These are phyloP conservation scores for Bacterosira constricta DNA, from an alignment of 108 stramenopile genomes.

Conservation along the genomic window DNA sequence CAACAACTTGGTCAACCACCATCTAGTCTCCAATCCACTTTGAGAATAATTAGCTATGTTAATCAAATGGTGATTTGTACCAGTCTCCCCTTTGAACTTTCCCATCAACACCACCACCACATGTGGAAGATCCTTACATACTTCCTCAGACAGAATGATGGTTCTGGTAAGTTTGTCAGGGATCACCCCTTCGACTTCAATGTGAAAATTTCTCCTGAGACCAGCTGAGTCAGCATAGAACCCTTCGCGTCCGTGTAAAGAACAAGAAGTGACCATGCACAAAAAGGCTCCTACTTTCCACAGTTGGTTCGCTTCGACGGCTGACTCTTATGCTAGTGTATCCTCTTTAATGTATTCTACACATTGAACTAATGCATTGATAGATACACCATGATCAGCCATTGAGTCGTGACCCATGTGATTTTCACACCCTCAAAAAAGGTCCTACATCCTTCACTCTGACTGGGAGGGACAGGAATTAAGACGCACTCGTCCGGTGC, in stretches of 20 bases:
- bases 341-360: no score
- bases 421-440: no score
- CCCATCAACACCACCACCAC: slow-evolving; percentile 22
- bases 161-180: background rate
- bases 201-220: background rate
- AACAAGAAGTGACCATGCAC: background rate
- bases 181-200: background rate
- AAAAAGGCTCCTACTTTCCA: slow-evolving; percentile 16
- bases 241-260: background rate
- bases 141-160: background rate
- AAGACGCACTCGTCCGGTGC: no score
- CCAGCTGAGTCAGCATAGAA: slow-evolving; percentile 10
- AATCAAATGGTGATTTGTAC: slow-evolving; percentile 1
- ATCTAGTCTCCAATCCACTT: background rate
- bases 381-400: no score
- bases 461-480: no score
- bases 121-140: background rate
- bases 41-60: background rate
- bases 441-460: no score
- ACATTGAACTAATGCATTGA: no score
- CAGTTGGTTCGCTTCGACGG: no score
- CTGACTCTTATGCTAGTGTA: no score
- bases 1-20: slow-evolving; percentile 12
- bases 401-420: no score
- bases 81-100: slow-evolving; percentile 26